Conservation (phyloP, 2,329 filamentous ascomycete genomes). For the Hypoxylon sp. region DNA sequence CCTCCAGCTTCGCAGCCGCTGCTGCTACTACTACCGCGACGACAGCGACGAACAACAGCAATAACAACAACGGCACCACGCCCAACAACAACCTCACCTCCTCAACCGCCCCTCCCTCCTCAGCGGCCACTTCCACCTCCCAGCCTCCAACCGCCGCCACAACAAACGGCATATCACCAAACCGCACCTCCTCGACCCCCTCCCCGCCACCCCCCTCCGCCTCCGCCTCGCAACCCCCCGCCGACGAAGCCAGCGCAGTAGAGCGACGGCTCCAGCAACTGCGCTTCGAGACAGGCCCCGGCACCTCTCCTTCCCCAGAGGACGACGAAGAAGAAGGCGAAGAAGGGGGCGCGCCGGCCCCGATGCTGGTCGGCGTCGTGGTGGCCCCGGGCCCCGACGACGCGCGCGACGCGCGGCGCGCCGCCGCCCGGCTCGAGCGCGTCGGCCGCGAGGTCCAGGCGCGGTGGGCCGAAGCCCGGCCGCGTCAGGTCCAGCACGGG, state of each 20-base stretch:
- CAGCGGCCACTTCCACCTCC: conserved; percentile 1
- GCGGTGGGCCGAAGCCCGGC: conserved; percentile 55
- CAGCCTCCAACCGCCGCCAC: conserved; percentile 2
- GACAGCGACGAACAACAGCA: too few species aligned
- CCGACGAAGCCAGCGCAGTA: not conserved
- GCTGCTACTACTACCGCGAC: not conserved
- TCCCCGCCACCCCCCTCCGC: not conserved
- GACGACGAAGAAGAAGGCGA: conserved; percentile 18
- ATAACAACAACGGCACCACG: not conserved
- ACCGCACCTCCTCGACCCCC: not conserved
- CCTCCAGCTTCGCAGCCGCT: not conserved
- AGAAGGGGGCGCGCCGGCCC: conserved; percentile 47
- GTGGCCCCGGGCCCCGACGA: conserved; percentile 59
- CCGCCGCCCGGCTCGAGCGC: conserved; percentile 61
- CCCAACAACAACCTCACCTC: too few species aligned
- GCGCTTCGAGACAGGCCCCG: conserved; percentile 10
- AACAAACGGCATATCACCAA: not conserved
- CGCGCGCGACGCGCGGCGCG: conserved; percentile 59
- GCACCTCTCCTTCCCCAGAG: too few species aligned
- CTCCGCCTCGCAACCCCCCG: not conserved
- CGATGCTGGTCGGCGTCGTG: conserved; percentile 63
- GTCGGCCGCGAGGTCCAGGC: conserved; percentile 63
- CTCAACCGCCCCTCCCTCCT: not conserved
- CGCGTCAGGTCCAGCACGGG: not conserved
- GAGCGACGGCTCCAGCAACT: conserved; percentile 15